Base-by-base conservation (phyloP, 257 asterid genomes). In the Solanum phureja region DNA sequence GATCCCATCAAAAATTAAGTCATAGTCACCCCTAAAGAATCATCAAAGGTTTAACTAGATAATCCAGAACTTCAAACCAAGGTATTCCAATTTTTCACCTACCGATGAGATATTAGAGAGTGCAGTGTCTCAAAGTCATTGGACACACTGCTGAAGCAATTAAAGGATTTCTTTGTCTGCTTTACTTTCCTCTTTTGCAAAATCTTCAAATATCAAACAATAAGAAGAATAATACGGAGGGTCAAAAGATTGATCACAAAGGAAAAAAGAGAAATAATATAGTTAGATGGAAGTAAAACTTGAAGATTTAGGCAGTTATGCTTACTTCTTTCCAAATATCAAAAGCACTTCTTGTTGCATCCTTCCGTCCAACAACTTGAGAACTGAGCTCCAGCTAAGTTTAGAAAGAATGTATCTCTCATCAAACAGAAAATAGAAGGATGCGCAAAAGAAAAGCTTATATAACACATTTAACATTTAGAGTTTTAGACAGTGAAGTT, bases 281-380 rank as follows among this genome's bases (percentile, higher is more conserved):
- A 31, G 42, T 23, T 5, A 82, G 71, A 82, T 31, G n/a, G 71
- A 49, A 82, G 69, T 82, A 31, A 7, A 82, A 49, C 44, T 46
- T 49, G 11, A n/a, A 73, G 56, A 82, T 46, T 8, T 12, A 49
- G 60, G 11, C 60, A 81, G 79, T 14, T 42, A 16, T 69, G 73
- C 88, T 94, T 86, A 95, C 99, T 98, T 95, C 99, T 94, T 96
- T 97, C 99, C 99, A 97, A 88, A 97, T 86, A 88, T 95, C 98
- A 89, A 97, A 94, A 86, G 98, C 97, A 91, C 96, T 95, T 93
- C 86, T 96, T 84, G 98, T 87, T 87, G 92, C 84, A 93, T 97
- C 99, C 90, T 97, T 97, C 88, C 91, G 91, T 86, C 99, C 99
- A 90, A 95, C 98, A 94, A 96, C 99, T 92, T 97, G 99, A 87